A percentile compares a stretch with the other conserved stretches of the same genome.
Conservation (phyloP, 2,329 filamentous ascomycete genomes). For the Talaromyces atroroseus region DNA sequence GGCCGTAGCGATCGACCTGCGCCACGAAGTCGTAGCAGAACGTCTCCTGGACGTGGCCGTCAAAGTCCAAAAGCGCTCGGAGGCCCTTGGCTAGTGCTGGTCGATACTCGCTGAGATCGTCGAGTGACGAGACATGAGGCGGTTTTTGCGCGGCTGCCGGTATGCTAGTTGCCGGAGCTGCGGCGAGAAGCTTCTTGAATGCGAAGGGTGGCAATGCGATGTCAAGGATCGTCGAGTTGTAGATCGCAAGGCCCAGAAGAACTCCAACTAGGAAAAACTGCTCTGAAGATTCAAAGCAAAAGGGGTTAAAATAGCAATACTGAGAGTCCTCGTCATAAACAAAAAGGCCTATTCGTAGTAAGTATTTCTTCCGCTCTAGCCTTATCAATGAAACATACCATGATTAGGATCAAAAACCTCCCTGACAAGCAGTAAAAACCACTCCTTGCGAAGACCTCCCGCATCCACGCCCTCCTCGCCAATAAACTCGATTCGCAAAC, state of each 20-base stretch:
- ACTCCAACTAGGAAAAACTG: constrained; percentile 89
- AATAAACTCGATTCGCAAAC: constrained; percentile 73
- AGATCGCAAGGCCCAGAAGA: constrained; percentile 81
- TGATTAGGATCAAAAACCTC: constrained; percentile 90
- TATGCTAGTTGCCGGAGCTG: constrained; percentile 60
- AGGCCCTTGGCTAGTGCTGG: constrained; percentile 71
- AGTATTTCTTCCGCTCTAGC: neutral
- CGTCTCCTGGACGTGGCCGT: constrained; percentile 73
- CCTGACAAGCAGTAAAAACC: constrained; percentile 81
- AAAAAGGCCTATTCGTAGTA: constrained; percentile 65
- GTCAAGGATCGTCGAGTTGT: constrained; percentile 90
- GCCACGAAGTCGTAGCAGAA: constrained; percentile 80
- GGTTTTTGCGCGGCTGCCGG: constrained; percentile 52
- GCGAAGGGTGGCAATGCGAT: constrained; percentile 82
- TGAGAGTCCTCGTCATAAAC: constrained; percentile 84
- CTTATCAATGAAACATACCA: constrained; percentile 50
- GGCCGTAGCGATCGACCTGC: constrained; percentile 71
- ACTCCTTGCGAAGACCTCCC: constrained; percentile 85
- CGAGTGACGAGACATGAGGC: constrained; percentile 66
- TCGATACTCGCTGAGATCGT: constrained; percentile 77
- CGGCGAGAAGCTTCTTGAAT: constrained; percentile 78
- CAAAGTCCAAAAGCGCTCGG: constrained; percentile 70
- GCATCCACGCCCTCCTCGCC: constrained; percentile 90
- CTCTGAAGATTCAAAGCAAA: constrained; percentile 83
- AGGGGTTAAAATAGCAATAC: constrained; percentile 89